phyloP scores from a whole-genome alignment of 2,329 filamentous ascomycete species.

The Phialocephala sp. region DNA sequence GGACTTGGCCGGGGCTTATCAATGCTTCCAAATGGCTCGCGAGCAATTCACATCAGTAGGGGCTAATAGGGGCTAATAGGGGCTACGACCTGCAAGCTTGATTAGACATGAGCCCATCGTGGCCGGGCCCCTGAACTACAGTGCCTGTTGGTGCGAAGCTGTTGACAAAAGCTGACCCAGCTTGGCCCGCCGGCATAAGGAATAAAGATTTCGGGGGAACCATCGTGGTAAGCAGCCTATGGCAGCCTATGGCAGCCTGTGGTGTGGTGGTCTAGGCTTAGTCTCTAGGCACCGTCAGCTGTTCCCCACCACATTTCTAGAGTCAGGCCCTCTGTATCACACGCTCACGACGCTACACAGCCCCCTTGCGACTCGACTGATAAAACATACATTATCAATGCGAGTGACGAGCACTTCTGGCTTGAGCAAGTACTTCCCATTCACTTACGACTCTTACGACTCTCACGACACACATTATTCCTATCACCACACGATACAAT shows the following conservation, averaged over 20 bases:
- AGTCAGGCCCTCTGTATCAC: neutral
- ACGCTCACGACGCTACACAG: neutral
- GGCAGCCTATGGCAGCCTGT: neutral
- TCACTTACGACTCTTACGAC: neutral
- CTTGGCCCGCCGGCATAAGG: slow-evolving; percentile 1
- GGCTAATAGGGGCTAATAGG: neutral
- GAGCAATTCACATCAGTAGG: neutral
- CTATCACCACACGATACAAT: slow-evolving; percentile 41
- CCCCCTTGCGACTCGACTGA: slow-evolving; percentile 7
- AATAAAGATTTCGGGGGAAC: neutral
- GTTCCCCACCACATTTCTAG: neutral
- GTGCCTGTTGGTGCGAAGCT: neutral
- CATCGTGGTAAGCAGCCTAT: neutral
- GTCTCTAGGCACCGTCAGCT: neutral
- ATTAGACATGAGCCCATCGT: slow-evolving; percentile 1
- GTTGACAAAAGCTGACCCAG: slow-evolving; percentile 4
- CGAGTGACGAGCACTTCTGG: neutral
- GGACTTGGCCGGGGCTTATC: neutral
- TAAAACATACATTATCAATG: slow-evolving; percentile 4
- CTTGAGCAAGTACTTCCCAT: neutral
- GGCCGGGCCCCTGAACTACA: neutral
- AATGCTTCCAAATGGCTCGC: neutral
- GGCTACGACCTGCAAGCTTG: neutral
- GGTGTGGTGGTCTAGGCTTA: neutral
- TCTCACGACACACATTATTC: neutral